A percentile compares a stretch with the other conserved stretches of the same genome.
Evolutionary conservation across 768 basidiomycete genomes (phyloP).

Genomic region (Peribolospora baueri): DNA sequence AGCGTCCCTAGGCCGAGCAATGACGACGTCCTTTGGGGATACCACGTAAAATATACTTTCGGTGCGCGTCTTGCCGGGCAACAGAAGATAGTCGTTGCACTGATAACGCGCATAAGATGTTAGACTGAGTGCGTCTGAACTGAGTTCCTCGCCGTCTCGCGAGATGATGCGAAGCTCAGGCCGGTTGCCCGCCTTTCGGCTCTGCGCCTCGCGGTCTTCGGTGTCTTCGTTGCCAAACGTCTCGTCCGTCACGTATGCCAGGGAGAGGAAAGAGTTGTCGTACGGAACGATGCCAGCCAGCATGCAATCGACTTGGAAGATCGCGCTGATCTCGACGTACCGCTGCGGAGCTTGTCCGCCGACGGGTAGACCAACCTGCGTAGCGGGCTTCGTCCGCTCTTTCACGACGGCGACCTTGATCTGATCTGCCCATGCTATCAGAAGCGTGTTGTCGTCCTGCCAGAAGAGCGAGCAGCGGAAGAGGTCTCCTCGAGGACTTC

Average conservation of each 20-base stretch:
- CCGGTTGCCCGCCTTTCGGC: conserved; percentile 62
- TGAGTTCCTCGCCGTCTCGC: conserved; percentile 61
- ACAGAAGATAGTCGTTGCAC: conserved; percentile 57
- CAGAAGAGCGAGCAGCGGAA: conserved; percentile 81
- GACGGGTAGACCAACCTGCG: conserved; percentile 4
- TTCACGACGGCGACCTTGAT: conserved; percentile 65
- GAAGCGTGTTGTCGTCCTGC: conserved; percentile 72
- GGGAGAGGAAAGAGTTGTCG: conserved; percentile 37
- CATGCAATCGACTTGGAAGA: conserved; percentile 87
- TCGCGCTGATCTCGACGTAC: conserved; percentile 65
- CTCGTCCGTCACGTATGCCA: conserved; percentile 39
- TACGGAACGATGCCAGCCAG: conserved; percentile 65
- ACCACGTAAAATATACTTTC: conserved; percentile 41
- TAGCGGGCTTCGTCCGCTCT: conserved; percentile 6
- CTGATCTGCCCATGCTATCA: conserved; percentile 67
- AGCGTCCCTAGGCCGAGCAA: conserved; percentile 66
- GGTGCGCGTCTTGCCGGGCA: not conserved
- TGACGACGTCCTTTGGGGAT: conserved; percentile 62
- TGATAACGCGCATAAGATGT: conserved; percentile 56
- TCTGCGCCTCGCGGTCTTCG: conserved; percentile 45
- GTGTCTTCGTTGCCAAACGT: conserved; percentile 33
- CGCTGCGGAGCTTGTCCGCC: conserved; percentile 24
- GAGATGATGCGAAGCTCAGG: conserved; percentile 86
- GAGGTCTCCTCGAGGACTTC: conserved; percentile 73
- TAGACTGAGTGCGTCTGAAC: conserved; percentile 58